Evolutionary conservation across 768 basidiomycete species (phyloP).

Genomic region (Boletus tylopilopsis): DNA sequence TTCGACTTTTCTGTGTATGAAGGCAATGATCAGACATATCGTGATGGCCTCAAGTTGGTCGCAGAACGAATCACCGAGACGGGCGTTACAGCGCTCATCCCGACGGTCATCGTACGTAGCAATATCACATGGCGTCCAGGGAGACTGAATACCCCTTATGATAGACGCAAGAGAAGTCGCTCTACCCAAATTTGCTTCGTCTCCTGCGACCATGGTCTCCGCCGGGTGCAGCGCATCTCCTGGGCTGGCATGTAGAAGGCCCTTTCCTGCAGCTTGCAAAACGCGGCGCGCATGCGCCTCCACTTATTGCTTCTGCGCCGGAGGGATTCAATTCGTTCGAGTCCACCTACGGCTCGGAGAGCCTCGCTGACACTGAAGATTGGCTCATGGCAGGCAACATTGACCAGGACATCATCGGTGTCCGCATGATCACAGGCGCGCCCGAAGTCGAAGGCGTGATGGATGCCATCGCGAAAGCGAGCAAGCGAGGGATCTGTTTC

Average conservation of each 20-base stretch:
- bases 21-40: slow-evolving; percentile 64
- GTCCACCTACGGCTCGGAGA: slow-evolving; percentile 65
- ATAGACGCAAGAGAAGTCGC: slow-evolving; percentile 73
- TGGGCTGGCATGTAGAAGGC: slow-evolving; percentile 92
- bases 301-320: slow-evolving; percentile 58
- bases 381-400: slow-evolving; percentile 52
- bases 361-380: slow-evolving; percentile 59
- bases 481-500: slow-evolving; percentile 65
- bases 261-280: slow-evolving; percentile 83
- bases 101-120: slow-evolving; percentile 64
- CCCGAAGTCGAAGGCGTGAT: slow-evolving; percentile 86
- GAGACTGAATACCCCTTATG: neutral
- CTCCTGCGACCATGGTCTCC: slow-evolving; percentile 67
- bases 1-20: slow-evolving; percentile 87
- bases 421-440: slow-evolving; percentile 81
- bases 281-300: slow-evolving; percentile 76
- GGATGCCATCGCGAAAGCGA: slow-evolving; percentile 57
- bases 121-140: neutral
- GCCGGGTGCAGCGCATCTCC: slow-evolving; percentile 60
- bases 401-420: slow-evolving; percentile 40
- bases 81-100: slow-evolving; percentile 75
- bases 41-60: slow-evolving; percentile 61
- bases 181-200: slow-evolving; percentile 67
- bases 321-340: slow-evolving; percentile 69
- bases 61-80: slow-evolving; percentile 80